Base-by-base conservation (phyloP, 1,139 yeast genomes). In the Magnusiomyces sp. region DNA sequence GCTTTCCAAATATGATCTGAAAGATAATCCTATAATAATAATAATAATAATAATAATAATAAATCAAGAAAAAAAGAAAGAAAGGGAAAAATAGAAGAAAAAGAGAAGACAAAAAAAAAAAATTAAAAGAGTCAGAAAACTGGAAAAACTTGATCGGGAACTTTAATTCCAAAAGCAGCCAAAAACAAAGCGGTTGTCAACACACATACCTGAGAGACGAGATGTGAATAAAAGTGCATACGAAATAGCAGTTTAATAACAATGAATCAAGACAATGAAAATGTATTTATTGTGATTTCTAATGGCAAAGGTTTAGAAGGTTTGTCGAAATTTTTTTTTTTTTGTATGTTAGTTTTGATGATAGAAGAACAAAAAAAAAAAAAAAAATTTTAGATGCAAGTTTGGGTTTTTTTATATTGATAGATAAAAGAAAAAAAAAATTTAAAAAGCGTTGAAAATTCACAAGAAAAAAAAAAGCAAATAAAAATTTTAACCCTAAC, bases 1-100 rank as follows among this genome's bases (percentile, higher is more conserved):
- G 51, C 44, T 43, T 51, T 48, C 51, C 49, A 48, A 44, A 48
- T 50, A 41, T 48, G 51, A 34, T 48, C 51, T 31, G 48, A 50
- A 23, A 47, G 38, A 37, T 50, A 47, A 50, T 50, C 53, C 47
- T 44, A 44, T 10, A 27, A 11, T 11, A 17, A 20, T 10, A 10
- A 9, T 17, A 6, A 7, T 31, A 20, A 5, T 31, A 10, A 20
- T 23, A 10, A 40, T 5, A 40, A 40, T 5, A 9, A 9, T 4
- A 20, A 13, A 23, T 10, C 5, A 23, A 20, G 10, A 11, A 7
- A 40, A 23, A 29, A 14, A 5, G 9, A 13, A 32, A 4, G 14
- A 31, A 14, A 7, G 44, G 5, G n/a, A 29, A 41, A 40, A 23
- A 17, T 13, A 9, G 13, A 32, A n/a, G n/a, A n/a, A n/a, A n/a